Conservation (phyloP, 805 yeast species). For the Jamesozyma jinghongensis region DNA sequence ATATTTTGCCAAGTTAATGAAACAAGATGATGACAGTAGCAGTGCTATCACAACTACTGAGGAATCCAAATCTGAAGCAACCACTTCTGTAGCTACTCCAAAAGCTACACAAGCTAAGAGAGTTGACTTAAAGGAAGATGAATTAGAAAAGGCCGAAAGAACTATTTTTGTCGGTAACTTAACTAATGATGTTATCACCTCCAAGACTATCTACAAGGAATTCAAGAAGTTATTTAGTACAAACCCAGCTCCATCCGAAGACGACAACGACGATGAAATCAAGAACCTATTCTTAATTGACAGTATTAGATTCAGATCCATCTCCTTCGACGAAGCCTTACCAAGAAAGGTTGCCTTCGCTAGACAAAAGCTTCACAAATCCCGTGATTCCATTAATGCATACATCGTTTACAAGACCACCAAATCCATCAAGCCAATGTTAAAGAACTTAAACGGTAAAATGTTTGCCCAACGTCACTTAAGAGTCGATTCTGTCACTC, state of each 20-base stretch:
- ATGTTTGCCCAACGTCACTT: conserved; percentile 66
- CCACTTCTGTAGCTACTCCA: conserved; percentile 6
- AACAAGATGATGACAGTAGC: conserved; percentile 26
- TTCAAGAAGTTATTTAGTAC: conserved; percentile 54
- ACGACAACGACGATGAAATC: conserved; percentile 9
- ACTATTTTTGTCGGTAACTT: conserved; percentile 88
- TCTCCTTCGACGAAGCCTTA: conserved; percentile 75
- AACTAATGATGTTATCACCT: conserved; percentile 52
- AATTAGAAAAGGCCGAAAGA: conserved; percentile 71
- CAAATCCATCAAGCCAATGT: conserved; percentile 30
- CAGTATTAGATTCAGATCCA: conserved; percentile 84
- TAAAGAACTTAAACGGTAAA: conserved; percentile 50
- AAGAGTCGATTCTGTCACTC: conserved; percentile 87
- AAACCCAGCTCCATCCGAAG: conserved; percentile 6
- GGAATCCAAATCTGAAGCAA: conserved; percentile 4
- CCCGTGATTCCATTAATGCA: conserved; percentile 77
- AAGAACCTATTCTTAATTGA: conserved; percentile 37
- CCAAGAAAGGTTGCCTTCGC: conserved; percentile 91
- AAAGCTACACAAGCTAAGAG: conserved; percentile 33
- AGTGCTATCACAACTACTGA: conserved; percentile 16
- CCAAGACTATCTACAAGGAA: conserved; percentile 48
- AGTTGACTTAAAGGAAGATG: conserved; percentile 58
- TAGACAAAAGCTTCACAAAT: conserved; percentile 63
- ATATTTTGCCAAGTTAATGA: conserved; percentile 43
- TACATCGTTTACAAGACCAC: conserved; percentile 69